These are phyloP conservation scores for Alternaria ethzedia DNA, from an alignment of 2,329 filamentous ascomycete genomes.

Conservation along the genomic window DNA sequence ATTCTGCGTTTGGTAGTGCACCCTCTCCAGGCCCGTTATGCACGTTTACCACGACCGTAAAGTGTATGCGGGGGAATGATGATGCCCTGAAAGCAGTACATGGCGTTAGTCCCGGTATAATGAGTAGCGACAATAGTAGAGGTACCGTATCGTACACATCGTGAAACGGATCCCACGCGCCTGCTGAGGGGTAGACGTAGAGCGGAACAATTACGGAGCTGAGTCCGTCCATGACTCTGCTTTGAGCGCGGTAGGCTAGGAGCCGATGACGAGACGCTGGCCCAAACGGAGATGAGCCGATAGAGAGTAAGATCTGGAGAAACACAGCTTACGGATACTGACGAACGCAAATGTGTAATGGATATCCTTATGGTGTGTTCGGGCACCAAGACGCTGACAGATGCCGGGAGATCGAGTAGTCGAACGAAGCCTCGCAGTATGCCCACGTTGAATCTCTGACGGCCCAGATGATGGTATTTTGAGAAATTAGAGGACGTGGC, in stretches of 20 bases:
- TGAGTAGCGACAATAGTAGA: not conserved
- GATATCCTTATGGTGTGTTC: conserved; percentile 9
- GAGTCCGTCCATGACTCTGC: conserved; percentile 17
- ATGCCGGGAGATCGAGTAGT: conserved; percentile 19
- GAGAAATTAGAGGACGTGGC: conserved; percentile 25
- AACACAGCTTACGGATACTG: conserved; percentile 9
- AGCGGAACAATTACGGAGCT: conserved; percentile 55
- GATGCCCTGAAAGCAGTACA: conserved; percentile 30
- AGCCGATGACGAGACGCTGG: conserved; percentile 4
- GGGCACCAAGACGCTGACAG: conserved; percentile 21
- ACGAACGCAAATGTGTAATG: conserved; percentile 2
- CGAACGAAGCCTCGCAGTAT: conserved; percentile 17
- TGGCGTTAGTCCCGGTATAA: not conserved
- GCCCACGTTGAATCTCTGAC: conserved; percentile 27
- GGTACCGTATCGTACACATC: conserved; percentile 44
- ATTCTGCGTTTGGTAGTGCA: conserved; percentile 52
- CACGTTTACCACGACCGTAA: conserved; percentile 60
- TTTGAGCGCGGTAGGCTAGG: conserved; percentile 9
- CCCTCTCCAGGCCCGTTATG: conserved; percentile 55
- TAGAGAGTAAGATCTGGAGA: not conserved
- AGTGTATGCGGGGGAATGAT: conserved; percentile 51
- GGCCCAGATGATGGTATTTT: conserved; percentile 22
- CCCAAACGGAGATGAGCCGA: not conserved
- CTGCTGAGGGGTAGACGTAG: conserved; percentile 57
- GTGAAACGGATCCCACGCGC: conserved; percentile 55